A percentile compares a stretch with the other conserved stretches of the same genome.
Evolutionary conservation across 768 basidiomycete genomes (phyloP).

Genomic region (Leccinum barrowsii): DNA sequence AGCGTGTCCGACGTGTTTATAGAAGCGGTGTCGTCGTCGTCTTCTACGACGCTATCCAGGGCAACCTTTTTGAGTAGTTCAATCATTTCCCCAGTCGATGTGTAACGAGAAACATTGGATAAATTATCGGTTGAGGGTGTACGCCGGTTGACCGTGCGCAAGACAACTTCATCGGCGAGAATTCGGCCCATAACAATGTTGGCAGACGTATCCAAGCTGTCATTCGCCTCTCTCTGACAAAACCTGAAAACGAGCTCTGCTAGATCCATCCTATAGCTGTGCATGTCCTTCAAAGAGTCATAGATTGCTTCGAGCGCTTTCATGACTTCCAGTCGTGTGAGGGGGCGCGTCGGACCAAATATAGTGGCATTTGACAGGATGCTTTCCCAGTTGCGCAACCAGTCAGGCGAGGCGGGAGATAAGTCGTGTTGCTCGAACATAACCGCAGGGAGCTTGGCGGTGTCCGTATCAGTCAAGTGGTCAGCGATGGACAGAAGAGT

Average conservation of each 20-base stretch:
- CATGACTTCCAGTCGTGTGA: slow-evolving; percentile 57
- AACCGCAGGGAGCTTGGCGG: slow-evolving; percentile 53
- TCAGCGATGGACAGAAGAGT: slow-evolving; percentile 63
- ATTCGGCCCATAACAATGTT: slow-evolving; percentile 49
- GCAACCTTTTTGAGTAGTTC: slow-evolving; percentile 43
- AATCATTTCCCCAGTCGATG: slow-evolving; percentile 29
- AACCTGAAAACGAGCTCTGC: slow-evolving; percentile 55
- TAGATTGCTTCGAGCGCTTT: slow-evolving; percentile 55
- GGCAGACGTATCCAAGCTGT: slow-evolving; percentile 24
- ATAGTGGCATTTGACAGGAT: slow-evolving; percentile 50
- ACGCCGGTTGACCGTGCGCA: slow-evolving; percentile 44
- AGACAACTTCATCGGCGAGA: slow-evolving; percentile 65
- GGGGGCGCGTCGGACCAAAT: slow-evolving; percentile 40
- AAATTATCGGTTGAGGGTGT: slow-evolving; percentile 9
- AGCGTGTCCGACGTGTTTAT: slow-evolving; percentile 38
- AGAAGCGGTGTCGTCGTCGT: slow-evolving; percentile 43
- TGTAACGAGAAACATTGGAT: slow-evolving; percentile 15
- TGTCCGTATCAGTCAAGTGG: slow-evolving; percentile 68
- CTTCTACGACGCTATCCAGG: slow-evolving; percentile 31
- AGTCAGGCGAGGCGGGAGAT: slow-evolving; percentile 67
- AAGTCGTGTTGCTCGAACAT: slow-evolving; percentile 69
- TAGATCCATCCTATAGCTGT: slow-evolving; percentile 52
- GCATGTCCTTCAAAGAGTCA: slow-evolving; percentile 67
- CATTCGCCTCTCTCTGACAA: slow-evolving; percentile 36
- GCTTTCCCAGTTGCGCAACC: slow-evolving; percentile 64